These are phyloP conservation scores for Puccinia coronata DNA, from an alignment of 1,284 basidiomycete genomes.

Conservation along the genomic window DNA sequence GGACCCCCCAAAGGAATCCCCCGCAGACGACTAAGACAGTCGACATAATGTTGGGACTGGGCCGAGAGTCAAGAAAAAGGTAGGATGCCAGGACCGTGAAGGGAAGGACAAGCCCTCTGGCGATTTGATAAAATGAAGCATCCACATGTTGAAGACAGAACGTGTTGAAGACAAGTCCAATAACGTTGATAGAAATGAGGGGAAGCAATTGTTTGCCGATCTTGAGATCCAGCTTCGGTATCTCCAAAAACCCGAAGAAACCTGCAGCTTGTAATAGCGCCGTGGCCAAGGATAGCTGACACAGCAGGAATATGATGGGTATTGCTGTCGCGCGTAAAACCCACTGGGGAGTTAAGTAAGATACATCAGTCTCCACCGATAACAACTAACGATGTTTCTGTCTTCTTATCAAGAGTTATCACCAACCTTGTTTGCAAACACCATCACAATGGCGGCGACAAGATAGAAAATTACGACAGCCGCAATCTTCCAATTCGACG, in stretches of 20 bases:
- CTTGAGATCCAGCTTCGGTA: slow-evolving; percentile 11
- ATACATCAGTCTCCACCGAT: background rate
- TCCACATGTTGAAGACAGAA: slow-evolving; percentile 75
- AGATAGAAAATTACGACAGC: slow-evolving; percentile 66
- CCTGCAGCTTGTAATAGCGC: slow-evolving; percentile 8
- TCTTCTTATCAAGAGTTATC: too few relatives aligned
- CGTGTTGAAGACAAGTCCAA: slow-evolving; percentile 74
- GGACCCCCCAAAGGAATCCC: slow-evolving; percentile 56
- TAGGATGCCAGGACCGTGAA: slow-evolving; percentile 71
- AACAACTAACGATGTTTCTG: too few relatives aligned
- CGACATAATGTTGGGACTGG: slow-evolving; percentile 62
- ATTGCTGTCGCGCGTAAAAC: slow-evolving; percentile 26
- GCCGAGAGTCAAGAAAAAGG: slow-evolving; percentile 62
- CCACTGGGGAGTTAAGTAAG: background rate
- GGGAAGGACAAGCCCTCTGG: slow-evolving; percentile 73
- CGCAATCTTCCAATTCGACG: slow-evolving; percentile 54
- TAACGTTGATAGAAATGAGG: slow-evolving; percentile 64
- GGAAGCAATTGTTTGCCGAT: slow-evolving; percentile 4
- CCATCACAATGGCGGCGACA: slow-evolving; percentile 74
- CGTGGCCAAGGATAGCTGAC: slow-evolving; percentile 22
- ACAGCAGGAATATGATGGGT: slow-evolving; percentile 36
- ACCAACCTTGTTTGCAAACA: slow-evolving; percentile 40
- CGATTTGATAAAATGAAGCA: slow-evolving; percentile 83
- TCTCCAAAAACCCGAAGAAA: background rate
- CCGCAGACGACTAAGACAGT: slow-evolving; percentile 66